A percentile compares a stretch with the other conserved stretches of the same genome.
These are phyloP conservation scores for Cercospora nicotianae DNA, from an alignment of 2,329 filamentous ascomycete genomes.

Conservation along the genomic window DNA sequence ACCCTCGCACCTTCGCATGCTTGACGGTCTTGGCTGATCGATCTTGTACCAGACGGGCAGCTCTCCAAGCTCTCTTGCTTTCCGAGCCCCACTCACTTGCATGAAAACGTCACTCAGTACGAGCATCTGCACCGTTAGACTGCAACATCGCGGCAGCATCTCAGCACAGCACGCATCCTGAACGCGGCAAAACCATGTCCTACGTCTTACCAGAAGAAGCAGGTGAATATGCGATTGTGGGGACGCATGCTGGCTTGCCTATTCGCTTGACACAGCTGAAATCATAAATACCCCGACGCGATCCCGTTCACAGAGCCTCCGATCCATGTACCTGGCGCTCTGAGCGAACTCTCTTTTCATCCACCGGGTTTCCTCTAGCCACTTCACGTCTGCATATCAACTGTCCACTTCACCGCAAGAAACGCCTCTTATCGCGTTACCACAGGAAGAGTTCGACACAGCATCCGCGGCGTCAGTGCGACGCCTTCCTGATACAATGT, in stretches of 20 bases:
- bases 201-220: slow-evolving; percentile 1
- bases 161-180: slow-evolving; percentile 1
- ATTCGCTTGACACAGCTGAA: neutral
- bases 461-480: neutral
- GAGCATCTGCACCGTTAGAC: neutral
- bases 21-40: neutral
- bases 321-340: neutral
- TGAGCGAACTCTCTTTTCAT: neutral
- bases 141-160: slow-evolving; percentile 1
- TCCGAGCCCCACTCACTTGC: slow-evolving; percentile 1
- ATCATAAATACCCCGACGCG: neutral
- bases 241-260: neutral
- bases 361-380: neutral
- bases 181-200: neutral
- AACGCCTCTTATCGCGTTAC: neutral
- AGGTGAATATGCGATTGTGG: neutral
- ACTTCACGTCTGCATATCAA: neutral
- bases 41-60: slow-evolving; percentile 7
- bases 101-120: slow-evolving; percentile 7
- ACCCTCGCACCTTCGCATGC: neutral
- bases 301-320: neutral
- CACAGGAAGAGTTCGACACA: neutral
- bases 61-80: neutral
- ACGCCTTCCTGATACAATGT: slow-evolving; percentile 1
- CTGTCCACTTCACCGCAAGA: neutral